These are phyloP conservation scores for Crucihimalaya himalaica DNA, from an alignment of 345 rosid species.

Conservation along the genomic window DNA sequence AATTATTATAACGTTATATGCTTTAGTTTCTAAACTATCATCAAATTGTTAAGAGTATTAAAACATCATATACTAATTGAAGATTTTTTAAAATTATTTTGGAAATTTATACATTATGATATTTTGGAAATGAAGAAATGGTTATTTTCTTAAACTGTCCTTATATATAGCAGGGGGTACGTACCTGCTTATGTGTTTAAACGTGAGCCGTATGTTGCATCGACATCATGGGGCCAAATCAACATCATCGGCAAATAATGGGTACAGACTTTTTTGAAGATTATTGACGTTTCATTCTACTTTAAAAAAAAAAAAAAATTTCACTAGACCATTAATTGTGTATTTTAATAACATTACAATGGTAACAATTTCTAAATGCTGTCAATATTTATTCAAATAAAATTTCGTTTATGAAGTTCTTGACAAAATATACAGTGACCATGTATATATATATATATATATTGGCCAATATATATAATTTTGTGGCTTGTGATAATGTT, in stretches of 20 bases:
- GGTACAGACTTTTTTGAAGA: not conserved
- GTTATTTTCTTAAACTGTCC: not conserved
- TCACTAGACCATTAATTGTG: not conserved
- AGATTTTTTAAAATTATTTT: not conserved
- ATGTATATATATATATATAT: not conserved
- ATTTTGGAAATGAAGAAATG: not conserved
- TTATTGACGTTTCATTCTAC: conserved; percentile 1
- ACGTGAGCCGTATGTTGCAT: conserved; percentile 29
- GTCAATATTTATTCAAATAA: not conserved
- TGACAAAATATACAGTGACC: not conserved
- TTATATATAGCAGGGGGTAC: not conserved
- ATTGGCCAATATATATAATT: not conserved
- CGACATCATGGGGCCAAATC: conserved; percentile 26
- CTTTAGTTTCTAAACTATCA: not conserved
- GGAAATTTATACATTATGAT: not conserved
- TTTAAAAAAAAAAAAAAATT: no score
- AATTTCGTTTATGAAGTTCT: not conserved
- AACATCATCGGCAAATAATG: conserved; percentile 30
- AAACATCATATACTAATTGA: no score
- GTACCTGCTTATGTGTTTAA: conserved; percentile 16
- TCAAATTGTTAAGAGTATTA: not conserved
- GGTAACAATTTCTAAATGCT: not conserved
- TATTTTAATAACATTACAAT: not conserved
- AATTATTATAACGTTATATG: not conserved
- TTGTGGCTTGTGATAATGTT: not conserved